A percentile compares a stretch with the other conserved stretches of the same genome.
Conservation (phyloP, 768 basidiomycete species). For the Tylopilus felleus region DNA sequence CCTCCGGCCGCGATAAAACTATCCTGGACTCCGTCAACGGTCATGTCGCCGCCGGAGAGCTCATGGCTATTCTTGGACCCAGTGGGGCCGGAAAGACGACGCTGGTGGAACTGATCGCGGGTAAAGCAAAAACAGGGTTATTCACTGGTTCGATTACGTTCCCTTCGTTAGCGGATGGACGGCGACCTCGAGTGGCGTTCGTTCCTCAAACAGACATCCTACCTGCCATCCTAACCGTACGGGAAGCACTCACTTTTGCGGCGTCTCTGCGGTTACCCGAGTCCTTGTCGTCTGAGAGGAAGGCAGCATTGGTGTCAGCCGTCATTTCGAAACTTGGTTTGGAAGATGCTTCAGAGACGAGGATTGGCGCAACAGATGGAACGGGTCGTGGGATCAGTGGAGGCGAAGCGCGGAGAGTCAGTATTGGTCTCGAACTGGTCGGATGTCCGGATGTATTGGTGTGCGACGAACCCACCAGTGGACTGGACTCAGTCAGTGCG, state of each 20-base stretch:
- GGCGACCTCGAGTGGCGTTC: slow-evolving; percentile 66
- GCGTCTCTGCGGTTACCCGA: slow-evolving; percentile 84
- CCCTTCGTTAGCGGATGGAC: slow-evolving; percentile 34
- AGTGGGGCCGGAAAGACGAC: slow-evolving; percentile 94
- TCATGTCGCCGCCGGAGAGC: slow-evolving; percentile 68
- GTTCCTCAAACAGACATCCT: slow-evolving; percentile 87
- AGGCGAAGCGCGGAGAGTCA: slow-evolving; percentile 87
- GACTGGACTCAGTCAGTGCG: slow-evolving; percentile 87
- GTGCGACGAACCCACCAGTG: slow-evolving; percentile 81
- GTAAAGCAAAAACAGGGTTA: slow-evolving; percentile 72
- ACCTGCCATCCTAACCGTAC: slow-evolving; percentile 74
- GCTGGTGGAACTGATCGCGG: slow-evolving; percentile 85
- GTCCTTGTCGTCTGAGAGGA: slow-evolving; percentile 56
- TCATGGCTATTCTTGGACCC: slow-evolving; percentile 92
- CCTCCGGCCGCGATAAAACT: slow-evolving; percentile 41
- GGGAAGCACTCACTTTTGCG: slow-evolving; percentile 80
- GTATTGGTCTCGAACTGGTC: slow-evolving; percentile 86
- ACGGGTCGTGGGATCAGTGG: slow-evolving; percentile 84
- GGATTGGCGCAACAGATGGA: slow-evolving; percentile 64
- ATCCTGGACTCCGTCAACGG: slow-evolving; percentile 74
- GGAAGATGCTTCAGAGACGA: slow-evolving; percentile 57
- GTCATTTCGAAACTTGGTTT: slow-evolving; percentile 81
- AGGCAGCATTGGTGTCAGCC: slow-evolving; percentile 60
- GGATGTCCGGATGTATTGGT: slow-evolving; percentile 82
- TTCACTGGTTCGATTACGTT: slow-evolving; percentile 65